Percentiles rank a stretch among this genome's conserved stretches.
Evolutionary conservation across 805 yeast genomes (phyloP).

Genomic region (Spathaspora boniae): DNA sequence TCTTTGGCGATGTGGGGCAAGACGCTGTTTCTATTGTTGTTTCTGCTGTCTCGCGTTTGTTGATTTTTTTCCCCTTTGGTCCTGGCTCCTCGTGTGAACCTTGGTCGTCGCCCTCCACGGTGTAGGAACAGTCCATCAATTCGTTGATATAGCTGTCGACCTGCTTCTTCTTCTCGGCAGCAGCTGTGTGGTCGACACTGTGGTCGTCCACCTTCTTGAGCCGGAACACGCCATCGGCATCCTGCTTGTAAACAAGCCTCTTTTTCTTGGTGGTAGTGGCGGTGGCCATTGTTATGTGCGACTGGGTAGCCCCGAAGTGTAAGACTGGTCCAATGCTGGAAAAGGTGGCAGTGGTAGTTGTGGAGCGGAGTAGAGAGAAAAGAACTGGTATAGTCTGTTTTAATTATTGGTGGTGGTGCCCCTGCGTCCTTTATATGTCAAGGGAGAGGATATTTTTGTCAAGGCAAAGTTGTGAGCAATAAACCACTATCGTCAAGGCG

Average conservation of each 20-base stretch:
- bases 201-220: constrained; percentile 24
- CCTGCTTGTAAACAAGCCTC: constrained; percentile 33
- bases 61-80: not conserved
- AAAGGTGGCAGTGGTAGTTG: no score
- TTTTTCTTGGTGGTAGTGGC: constrained; percentile 18
- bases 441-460: no score
- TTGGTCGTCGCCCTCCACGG: constrained; percentile 14
- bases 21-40: not conserved
- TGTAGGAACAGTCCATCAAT: constrained; percentile 29
- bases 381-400: no score
- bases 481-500: no score
- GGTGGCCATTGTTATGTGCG: constrained; percentile 18
- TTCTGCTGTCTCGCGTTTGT: not conserved
- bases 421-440: no score
- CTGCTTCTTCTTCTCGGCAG: constrained; percentile 13
- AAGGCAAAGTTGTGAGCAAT: no score
- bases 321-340: not conserved
- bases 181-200: constrained; percentile 2
- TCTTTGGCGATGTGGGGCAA: not conserved
- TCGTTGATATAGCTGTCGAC: constrained; percentile 28
- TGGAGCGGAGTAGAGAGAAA: no score
- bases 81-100: not conserved
- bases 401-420: no score
- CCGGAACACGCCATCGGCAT: constrained; percentile 37
- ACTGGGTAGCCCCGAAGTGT: no score